phyloP scores from a whole-genome alignment of 1,284 basidiomycete genomes.

The Naganishia sp. region DNA sequence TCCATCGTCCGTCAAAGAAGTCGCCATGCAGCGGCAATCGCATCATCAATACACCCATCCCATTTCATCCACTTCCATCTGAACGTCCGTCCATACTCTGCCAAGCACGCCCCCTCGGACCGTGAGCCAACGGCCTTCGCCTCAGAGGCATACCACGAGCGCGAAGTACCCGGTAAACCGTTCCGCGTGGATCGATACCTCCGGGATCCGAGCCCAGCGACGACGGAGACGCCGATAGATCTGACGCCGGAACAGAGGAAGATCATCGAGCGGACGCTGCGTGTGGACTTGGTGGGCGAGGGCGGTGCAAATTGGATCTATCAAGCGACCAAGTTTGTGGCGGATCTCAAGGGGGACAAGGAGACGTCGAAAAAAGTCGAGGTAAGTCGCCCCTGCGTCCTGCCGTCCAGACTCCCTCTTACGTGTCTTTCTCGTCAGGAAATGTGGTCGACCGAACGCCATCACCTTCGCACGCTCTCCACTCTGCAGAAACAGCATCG shows the following conservation, averaged over 20 bases:
- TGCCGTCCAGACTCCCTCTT: constrained; percentile 18
- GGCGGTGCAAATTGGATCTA: constrained; percentile 93
- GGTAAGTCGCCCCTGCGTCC: constrained; percentile 56
- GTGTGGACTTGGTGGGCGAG: constrained; percentile 91
- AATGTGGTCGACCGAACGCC: constrained; percentile 97
- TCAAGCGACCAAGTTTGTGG: constrained; percentile 68
- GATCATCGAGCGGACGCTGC: constrained; percentile 57
- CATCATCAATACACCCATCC: not conserved
- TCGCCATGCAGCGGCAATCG: not conserved
- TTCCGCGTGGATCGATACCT: constrained; percentile 16
- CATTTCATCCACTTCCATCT: not conserved
- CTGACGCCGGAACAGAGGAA: constrained; percentile 45
- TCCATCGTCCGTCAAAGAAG: constrained; percentile 12
- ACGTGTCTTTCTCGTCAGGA: constrained; percentile 59
- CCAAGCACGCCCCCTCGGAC: constrained; percentile 13
- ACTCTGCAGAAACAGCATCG: constrained; percentile 78
- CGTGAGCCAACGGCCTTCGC: constrained; percentile 13
- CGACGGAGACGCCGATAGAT: constrained; percentile 42
- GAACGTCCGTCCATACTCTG: constrained; percentile 17
- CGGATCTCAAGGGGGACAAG: constrained; percentile 66
- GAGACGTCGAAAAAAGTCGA: constrained; percentile 70
- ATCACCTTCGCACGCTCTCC: constrained; percentile 83
- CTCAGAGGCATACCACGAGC: constrained; percentile 21
- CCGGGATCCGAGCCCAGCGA: constrained; percentile 37
- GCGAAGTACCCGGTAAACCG: constrained; percentile 16